These are phyloP conservation scores for Leccinum rimulosum DNA, from an alignment of 768 basidiomycete species.

Conservation along the genomic window DNA sequence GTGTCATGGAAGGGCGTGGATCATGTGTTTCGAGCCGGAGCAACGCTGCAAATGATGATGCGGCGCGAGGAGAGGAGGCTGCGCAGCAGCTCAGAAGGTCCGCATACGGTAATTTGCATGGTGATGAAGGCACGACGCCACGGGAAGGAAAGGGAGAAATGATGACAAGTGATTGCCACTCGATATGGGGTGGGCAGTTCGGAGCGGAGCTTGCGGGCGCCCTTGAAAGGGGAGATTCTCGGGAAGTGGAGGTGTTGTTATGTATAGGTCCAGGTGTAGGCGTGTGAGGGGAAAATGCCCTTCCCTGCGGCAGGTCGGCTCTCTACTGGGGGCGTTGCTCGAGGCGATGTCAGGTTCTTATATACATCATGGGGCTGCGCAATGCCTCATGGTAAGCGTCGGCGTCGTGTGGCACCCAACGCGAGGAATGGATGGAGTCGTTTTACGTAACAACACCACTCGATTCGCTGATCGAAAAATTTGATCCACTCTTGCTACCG, in stretches of 20 bases:
- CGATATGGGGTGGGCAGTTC: constrained; percentile 4
- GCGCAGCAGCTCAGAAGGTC: constrained; percentile 14
- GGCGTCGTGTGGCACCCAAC: constrained; percentile 2
- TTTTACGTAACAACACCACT: constrained; percentile 21
- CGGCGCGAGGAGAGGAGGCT: constrained; percentile 18
- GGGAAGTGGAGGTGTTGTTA: constrained; percentile 6
- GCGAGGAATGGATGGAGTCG: constrained; percentile 11
- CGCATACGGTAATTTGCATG: constrained; percentile 10
- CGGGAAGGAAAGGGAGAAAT: constrained; percentile 13
- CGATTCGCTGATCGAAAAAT: constrained; percentile 18
- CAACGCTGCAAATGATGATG: constrained; percentile 19
- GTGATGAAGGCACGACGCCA: constrained; percentile 11
- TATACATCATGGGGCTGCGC: constrained; percentile 6
- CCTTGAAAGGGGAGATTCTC: constrained; percentile 2
- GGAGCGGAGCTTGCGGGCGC: constrained; percentile 23
- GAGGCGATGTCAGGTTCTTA: constrained; percentile 21
- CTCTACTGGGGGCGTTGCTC: constrained; percentile 11
- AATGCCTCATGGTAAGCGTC: constrained; percentile 15
- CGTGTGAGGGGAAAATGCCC: constrained; percentile 19
- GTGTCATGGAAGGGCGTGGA: constrained; percentile 17
- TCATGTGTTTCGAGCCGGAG: constrained; percentile 29
- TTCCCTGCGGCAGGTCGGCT: constrained; percentile 4
- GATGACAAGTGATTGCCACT: constrained; percentile 9
- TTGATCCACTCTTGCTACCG: constrained; percentile 11
- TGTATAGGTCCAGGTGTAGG: constrained; percentile 15